Conservation (phyloP, 495 filamentous ascomycete species). For the Jackrogersella minutella region DNA sequence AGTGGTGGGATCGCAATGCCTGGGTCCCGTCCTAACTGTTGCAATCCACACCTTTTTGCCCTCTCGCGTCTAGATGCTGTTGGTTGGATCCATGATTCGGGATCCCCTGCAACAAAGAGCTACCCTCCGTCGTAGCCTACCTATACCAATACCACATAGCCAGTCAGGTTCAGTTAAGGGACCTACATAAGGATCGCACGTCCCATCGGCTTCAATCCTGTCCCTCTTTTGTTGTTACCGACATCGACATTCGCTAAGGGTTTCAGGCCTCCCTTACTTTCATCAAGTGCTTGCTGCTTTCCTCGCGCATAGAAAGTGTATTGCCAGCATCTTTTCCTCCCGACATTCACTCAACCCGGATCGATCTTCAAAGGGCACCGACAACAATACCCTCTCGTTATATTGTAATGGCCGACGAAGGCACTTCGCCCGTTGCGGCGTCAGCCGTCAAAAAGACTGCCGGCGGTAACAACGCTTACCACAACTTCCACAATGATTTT, state of each 20-base stretch:
- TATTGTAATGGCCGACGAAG: constrained; percentile 38
- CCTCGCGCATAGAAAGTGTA: constrained; percentile 22
- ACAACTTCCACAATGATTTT: constrained; percentile 72
- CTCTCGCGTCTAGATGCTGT: constrained; percentile 24
- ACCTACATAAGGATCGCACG: constrained; percentile 34
- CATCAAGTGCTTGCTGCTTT: constrained; percentile 24
- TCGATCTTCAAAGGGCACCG: constrained; percentile 9
- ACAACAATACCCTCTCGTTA: not conserved
- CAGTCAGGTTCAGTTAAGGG: not conserved
- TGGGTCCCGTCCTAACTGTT: constrained; percentile 1
- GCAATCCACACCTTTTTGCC: constrained; percentile 11
- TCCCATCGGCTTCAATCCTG: constrained; percentile 22
- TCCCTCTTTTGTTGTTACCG: constrained; percentile 13
- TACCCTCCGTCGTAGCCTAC: constrained; percentile 6
- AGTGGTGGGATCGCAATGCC: constrained; percentile 31
- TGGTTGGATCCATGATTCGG: constrained; percentile 28
- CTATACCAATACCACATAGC: constrained; percentile 3
- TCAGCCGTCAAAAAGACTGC: constrained; percentile 53
- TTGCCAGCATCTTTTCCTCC: constrained; percentile 13
- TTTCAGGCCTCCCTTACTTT: constrained; percentile 32
- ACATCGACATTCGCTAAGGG: constrained; percentile 20
- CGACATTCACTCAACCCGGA: not conserved
- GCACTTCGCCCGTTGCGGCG: constrained; percentile 8
- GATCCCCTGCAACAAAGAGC: constrained; percentile 25
- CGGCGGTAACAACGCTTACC: constrained; percentile 72